These are phyloP conservation scores for Neurospora sp. DNA, from an alignment of 495 filamentous ascomycete species.

Conservation along the genomic window DNA sequence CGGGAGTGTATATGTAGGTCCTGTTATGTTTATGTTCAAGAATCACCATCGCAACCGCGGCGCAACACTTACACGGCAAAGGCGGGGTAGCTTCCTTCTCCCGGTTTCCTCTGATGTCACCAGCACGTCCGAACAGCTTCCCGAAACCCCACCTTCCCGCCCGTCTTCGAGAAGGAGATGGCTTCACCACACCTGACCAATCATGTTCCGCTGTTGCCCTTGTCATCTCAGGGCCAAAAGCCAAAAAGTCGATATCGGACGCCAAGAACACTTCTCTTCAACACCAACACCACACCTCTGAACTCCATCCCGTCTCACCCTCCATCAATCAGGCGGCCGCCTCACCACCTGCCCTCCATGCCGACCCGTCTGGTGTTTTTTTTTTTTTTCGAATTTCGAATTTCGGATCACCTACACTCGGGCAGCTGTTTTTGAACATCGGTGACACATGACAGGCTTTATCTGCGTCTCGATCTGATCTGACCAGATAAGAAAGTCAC, in stretches of 20 bases:
- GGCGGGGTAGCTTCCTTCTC: constrained; percentile 16
- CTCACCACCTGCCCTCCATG: not conserved
- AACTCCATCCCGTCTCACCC: not conserved
- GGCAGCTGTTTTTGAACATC: not conserved
- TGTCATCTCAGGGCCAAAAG: not conserved
- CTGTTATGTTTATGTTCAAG: not conserved
- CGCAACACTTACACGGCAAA: not conserved
- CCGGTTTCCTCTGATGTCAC: constrained; percentile 12
- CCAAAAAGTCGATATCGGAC: not conserved
- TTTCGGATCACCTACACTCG: not conserved
- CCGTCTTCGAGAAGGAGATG: not conserved
- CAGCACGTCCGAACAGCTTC: not conserved
- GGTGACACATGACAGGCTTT: not conserved
- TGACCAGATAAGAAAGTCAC: not conserved
- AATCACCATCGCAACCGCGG: not conserved
- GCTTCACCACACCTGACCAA: not conserved
- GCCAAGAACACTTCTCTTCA: not conserved
- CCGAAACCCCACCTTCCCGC: not conserved
- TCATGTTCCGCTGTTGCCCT: not conserved
- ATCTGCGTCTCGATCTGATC: not conserved
- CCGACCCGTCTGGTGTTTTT: not conserved
- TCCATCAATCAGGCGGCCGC: not conserved
- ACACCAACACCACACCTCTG: not conserved
- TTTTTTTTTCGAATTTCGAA: not conserved
- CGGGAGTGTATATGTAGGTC: not conserved